Evolutionary conservation across 2,329 filamentous ascomycete genomes (phyloP), one percentile per base, ranked within the genome.

Genomic region (Bretziella fagacearum): DNA sequence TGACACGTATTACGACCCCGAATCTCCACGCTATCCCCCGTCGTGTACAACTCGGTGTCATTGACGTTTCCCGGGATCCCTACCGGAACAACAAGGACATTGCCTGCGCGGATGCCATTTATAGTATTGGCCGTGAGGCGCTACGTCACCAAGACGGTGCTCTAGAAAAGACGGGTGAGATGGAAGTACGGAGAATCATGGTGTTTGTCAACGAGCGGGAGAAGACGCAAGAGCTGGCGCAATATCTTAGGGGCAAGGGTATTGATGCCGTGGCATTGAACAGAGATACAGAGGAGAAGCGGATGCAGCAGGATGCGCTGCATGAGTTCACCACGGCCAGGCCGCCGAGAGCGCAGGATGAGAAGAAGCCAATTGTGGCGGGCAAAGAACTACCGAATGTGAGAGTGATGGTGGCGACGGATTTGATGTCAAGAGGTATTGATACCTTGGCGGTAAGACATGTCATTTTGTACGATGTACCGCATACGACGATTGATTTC

Each of bases 181-280:
- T 79, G 3, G 77, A 82, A 50, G 71, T 84, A 20, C 91, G 91
- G 60, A 81, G 84, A 52, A 81, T 98, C 56, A 76, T 96, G 49
- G 86, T 96, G 2, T 96, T 96, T 57, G 89, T 96, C 60, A 96
- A 96, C 61, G 86, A 96, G 67, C 81, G 91, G 29, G 86, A 94
- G 58, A 85, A 84, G 58, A 84, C 89, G 0, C 73, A 81, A 49
- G 77, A 87, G 57, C 71, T 98, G 0, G 79, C 87, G 10, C 65
- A 78, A 1, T 98, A 83, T 59, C 75, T 98, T 0, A 66, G 68
- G 10, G 74, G 74, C 44, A 95, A 95, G 65, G 87, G 87, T 47
- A 86, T 98, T 56, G 81, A 94, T 54, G 87, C 89, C 4, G 68
- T 83, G 11, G 83, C 87, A 0, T 70, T 98, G 47, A 85, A 84